phyloP scores from a whole-genome alignment of 2,329 filamentous ascomycete species.

The Colletotrichum sp. region DNA sequence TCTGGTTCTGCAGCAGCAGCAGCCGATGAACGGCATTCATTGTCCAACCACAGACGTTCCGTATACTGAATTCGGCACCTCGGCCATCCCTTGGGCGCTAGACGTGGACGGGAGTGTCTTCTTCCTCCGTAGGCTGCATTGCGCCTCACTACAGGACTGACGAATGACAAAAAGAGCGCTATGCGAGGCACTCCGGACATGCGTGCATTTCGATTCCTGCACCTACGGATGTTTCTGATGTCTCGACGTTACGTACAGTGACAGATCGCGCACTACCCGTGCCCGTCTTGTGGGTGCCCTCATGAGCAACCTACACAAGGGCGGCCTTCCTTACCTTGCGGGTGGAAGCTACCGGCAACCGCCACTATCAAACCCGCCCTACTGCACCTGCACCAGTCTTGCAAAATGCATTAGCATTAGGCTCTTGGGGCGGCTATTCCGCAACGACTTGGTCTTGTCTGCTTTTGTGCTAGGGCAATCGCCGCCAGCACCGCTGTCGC shows the following conservation, averaged over 20 bases:
- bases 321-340: background rate
- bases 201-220: background rate
- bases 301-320: background rate
- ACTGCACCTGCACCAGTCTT: background rate
- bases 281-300: background rate
- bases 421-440: constrained; percentile 19
- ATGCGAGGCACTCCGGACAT: background rate
- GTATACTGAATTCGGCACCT: constrained; percentile 5
- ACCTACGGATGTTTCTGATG: background rate
- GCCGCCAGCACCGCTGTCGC: constrained; percentile 7
- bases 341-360: background rate
- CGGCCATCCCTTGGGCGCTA: constrained; percentile 5
- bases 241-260: background rate
- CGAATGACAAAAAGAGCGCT: background rate
- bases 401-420: constrained; percentile 1
- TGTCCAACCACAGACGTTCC: constrained; percentile 11
- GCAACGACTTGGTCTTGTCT: constrained; percentile 6
- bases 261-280: background rate
- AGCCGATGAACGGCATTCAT: background rate
- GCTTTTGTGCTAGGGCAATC: constrained; percentile 13
- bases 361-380: constrained; percentile 2
- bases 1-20: constrained; percentile 6
- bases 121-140: background rate
- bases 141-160: background rate
- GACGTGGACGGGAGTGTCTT: background rate